phyloP scores from a whole-genome alignment of 1,139 yeast species.

The Trichomonascaceae sp. region DNA sequence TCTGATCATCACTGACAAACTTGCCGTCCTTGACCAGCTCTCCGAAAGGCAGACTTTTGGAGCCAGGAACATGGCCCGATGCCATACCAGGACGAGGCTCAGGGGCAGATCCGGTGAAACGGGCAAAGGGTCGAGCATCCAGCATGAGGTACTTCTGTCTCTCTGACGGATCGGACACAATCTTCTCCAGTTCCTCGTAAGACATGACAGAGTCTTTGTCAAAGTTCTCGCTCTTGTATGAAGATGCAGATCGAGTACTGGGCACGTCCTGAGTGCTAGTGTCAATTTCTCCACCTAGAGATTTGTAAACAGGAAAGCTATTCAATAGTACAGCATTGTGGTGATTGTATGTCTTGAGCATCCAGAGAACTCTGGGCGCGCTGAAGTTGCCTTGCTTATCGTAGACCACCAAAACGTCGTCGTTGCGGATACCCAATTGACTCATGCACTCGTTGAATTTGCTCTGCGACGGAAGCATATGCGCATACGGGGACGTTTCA shows the following conservation, averaged over 20 bases:
- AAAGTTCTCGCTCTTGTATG: slow-evolving; percentile 31
- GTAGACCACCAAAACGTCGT: slow-evolving; percentile 64
- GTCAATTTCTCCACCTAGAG: slow-evolving; percentile 30
- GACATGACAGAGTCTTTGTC: slow-evolving; percentile 39
- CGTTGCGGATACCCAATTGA: slow-evolving; percentile 22
- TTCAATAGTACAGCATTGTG: slow-evolving; percentile 51
- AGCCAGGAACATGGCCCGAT: slow-evolving; percentile 81
- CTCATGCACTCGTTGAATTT: slow-evolving; percentile 41
- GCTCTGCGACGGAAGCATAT: slow-evolving; percentile 62
- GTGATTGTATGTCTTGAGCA: slow-evolving; percentile 68
- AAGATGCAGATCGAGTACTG: slow-evolving; percentile 16
- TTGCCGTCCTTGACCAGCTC: slow-evolving; percentile 31
- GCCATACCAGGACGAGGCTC: slow-evolving; percentile 84
- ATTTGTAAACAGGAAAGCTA: slow-evolving; percentile 44
- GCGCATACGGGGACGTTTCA: slow-evolving; percentile 54
- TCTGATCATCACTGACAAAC: slow-evolving; percentile 36
- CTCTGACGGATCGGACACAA: slow-evolving; percentile 35
- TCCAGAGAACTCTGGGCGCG: slow-evolving; percentile 88
- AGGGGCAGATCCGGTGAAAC: slow-evolving; percentile 67
- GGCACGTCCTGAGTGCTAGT: slow-evolving; percentile 13
- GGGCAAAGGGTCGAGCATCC: slow-evolving; percentile 69
- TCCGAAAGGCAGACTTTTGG: slow-evolving; percentile 69
- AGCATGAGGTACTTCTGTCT: slow-evolving; percentile 35
- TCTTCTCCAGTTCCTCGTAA: slow-evolving; percentile 47
- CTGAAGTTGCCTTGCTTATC: slow-evolving; percentile 78